Evolutionary conservation across 2,329 filamentous ascomycete genomes (phyloP).

Genomic region (Ascochyta clinopodiicola): DNA sequence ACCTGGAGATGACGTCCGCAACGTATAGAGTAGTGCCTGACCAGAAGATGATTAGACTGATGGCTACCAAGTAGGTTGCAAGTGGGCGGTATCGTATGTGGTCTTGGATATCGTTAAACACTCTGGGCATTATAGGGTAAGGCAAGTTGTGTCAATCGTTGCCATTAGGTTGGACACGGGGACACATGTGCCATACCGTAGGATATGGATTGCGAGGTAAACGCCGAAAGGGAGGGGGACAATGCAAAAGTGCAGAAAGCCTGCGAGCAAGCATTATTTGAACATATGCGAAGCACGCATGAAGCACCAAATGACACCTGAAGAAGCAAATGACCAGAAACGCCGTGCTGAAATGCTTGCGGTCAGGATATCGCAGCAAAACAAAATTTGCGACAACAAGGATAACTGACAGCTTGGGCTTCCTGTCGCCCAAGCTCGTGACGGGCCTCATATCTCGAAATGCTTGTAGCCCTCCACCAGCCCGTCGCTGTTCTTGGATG

Average conservation of each 20-base stretch:
- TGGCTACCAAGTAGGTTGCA: slow-evolving; percentile 19
- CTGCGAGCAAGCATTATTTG: slow-evolving; percentile 16
- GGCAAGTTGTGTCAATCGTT: slow-evolving; percentile 25
- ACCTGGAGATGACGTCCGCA: slow-evolving; percentile 4
- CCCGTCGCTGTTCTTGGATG: slow-evolving; percentile 77
- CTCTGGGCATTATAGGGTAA: slow-evolving; percentile 27
- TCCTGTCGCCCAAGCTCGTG: slow-evolving; percentile 19
- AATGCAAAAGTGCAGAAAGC: neutral
- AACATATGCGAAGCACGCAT: slow-evolving; percentile 24
- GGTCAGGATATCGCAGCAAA: slow-evolving; percentile 43
- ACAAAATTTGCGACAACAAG: slow-evolving; percentile 37
- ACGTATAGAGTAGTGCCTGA: slow-evolving; percentile 31
- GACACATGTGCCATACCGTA: slow-evolving; percentile 24
- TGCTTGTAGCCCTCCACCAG: slow-evolving; percentile 80
- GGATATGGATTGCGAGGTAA: slow-evolving; percentile 2
- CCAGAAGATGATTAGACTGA: slow-evolving; percentile 26
- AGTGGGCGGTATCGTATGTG: slow-evolving; percentile 33
- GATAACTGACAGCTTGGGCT: slow-evolving; percentile 30
- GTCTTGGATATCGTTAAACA: slow-evolving; percentile 28
- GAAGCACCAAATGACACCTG: slow-evolving; percentile 33
- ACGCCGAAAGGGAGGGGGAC: slow-evolving; percentile 9
- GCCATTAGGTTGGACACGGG: slow-evolving; percentile 31
- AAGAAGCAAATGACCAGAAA: slow-evolving; percentile 31
- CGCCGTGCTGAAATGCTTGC: slow-evolving; percentile 41
- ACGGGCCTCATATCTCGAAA: slow-evolving; percentile 54